These are phyloP conservation scores for Lentinula lateritia DNA, from an alignment of 768 basidiomycete genomes.

Conservation along the genomic window DNA sequence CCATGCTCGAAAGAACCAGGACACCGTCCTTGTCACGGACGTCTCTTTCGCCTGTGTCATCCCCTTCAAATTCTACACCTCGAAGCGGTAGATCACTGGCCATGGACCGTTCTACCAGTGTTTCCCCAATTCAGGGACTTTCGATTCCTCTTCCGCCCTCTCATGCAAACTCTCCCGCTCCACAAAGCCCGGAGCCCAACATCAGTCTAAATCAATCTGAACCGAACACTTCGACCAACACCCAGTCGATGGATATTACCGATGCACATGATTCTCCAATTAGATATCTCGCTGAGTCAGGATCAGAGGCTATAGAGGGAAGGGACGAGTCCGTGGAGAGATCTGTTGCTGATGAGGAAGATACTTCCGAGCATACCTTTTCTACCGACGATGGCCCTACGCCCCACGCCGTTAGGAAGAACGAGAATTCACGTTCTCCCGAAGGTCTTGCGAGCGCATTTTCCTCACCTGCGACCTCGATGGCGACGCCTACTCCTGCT, in stretches of 20 bases:
- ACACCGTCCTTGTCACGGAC: conserved; percentile 67
- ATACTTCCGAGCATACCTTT: conserved; percentile 47
- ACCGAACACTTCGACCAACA: neutral
- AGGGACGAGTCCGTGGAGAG: conserved; percentile 16
- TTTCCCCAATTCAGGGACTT: conserved; percentile 42
- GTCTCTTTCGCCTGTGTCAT: conserved; percentile 52
- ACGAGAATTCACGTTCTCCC: conserved; percentile 23
- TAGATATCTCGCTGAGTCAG: conserved; percentile 14
- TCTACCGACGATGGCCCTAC: conserved; percentile 56
- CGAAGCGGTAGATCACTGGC: conserved; percentile 44
- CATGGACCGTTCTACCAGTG: conserved; percentile 30
- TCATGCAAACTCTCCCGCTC: conserved; percentile 42
- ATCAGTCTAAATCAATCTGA: conserved; percentile 10
- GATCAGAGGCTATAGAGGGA: conserved; percentile 17
- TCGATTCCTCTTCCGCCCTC: conserved; percentile 50
- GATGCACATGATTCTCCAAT: conserved; percentile 44
- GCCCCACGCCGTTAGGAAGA: conserved; percentile 26
- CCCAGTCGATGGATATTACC: conserved; percentile 42
- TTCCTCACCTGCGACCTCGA: conserved; percentile 52
- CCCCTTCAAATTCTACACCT: conserved; percentile 61
- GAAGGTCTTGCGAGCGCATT: conserved; percentile 33
- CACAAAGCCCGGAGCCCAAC: conserved; percentile 20
- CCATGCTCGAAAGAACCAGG: conserved; percentile 39
- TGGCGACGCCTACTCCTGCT: conserved; percentile 64
- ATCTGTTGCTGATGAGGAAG: conserved; percentile 11